Evolutionary conservation across 106 monocot species (phyloP).

Genomic region (Acanthochlamys bracteata): DNA sequence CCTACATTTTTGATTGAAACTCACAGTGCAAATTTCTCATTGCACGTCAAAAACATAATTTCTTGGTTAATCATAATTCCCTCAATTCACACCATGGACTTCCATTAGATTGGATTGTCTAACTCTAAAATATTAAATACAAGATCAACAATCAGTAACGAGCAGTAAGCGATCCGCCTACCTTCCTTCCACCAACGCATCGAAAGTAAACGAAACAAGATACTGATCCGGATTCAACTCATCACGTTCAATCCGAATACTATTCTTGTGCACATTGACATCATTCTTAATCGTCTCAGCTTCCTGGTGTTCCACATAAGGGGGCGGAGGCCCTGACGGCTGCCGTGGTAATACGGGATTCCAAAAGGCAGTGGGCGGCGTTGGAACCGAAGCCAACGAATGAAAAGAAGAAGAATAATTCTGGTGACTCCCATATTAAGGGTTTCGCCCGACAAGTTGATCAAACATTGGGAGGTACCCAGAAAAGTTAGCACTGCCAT

Average conservation of each 20-base stretch:
- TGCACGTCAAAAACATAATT: too few species aligned
- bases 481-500: not conserved
- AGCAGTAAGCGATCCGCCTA: constrained; percentile 12
- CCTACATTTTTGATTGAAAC: too few species aligned
- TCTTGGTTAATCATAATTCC: too few species aligned
- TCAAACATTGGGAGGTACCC: not conserved
- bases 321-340: constrained; percentile 19
- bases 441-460: not conserved
- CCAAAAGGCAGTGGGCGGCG: not conserved
- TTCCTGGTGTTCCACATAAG: constrained; percentile 70
- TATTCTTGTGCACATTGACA: constrained; percentile 80
- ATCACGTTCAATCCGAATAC: constrained; percentile 49
- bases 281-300: constrained; percentile 71
- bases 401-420: not conserved
- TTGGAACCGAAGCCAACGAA: not conserved
- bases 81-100: too few species aligned
- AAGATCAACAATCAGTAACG: too few species aligned
- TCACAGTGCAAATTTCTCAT: too few species aligned
- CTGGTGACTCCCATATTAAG: constrained; percentile 1
- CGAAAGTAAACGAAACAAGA: constrained; percentile 70
- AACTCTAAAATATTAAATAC: too few species aligned
- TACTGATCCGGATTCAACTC: constrained; percentile 39
- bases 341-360: constrained; percentile 6
- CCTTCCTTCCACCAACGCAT: constrained; percentile 78
- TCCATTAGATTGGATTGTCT: too few species aligned